These are phyloP conservation scores for Eucalyptus grandis DNA, from an alignment of 345 rosid species.

Conservation along the genomic window DNA sequence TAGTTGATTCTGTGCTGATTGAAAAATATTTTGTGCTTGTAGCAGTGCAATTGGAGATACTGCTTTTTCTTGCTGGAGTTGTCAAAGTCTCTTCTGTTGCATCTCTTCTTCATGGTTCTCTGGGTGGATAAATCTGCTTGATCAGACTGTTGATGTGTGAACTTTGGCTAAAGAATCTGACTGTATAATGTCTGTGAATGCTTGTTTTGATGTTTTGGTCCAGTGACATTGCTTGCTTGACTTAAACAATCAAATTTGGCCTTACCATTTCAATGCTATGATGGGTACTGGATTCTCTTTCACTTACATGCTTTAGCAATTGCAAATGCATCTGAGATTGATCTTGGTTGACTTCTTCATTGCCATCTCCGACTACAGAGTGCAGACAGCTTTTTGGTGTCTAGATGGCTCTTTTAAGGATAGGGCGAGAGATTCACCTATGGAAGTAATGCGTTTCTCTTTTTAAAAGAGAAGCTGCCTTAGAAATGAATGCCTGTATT, in stretches of 20 bases:
- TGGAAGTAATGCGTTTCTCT: not conserved
- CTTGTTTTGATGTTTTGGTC: slow-evolving; percentile 19
- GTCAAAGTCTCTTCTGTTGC: too few species aligned
- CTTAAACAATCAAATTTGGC: slow-evolving; percentile 13
- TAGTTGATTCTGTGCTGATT: too few species aligned
- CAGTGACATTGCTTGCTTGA: slow-evolving; percentile 25
- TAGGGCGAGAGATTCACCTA: not conserved
- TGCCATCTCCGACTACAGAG: not conserved
- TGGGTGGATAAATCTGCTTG: too few species aligned
- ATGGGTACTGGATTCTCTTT: slow-evolving; percentile 10
- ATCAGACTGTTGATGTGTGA: too few species aligned
- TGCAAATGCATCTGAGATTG: not conserved
- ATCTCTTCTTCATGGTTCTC: too few species aligned
- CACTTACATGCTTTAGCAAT: slow-evolving; percentile 2
- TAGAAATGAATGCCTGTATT: slow-evolving; percentile 10
- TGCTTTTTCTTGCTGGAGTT: too few species aligned
- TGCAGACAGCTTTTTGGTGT: not conserved
- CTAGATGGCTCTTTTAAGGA: not conserved
- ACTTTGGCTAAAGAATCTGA: too few species aligned
- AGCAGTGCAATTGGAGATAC: too few species aligned
- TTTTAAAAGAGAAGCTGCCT: not conserved
- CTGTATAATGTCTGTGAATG: slow-evolving; percentile 8
- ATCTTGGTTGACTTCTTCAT: not conserved
- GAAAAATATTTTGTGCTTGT: too few species aligned
- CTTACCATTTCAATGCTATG: slow-evolving; percentile 17